Percentiles rank a stretch among this genome's conserved stretches.
Evolutionary conservation across 495 filamentous ascomycete genomes (phyloP).

Genomic region (Penicillium alfredii): DNA sequence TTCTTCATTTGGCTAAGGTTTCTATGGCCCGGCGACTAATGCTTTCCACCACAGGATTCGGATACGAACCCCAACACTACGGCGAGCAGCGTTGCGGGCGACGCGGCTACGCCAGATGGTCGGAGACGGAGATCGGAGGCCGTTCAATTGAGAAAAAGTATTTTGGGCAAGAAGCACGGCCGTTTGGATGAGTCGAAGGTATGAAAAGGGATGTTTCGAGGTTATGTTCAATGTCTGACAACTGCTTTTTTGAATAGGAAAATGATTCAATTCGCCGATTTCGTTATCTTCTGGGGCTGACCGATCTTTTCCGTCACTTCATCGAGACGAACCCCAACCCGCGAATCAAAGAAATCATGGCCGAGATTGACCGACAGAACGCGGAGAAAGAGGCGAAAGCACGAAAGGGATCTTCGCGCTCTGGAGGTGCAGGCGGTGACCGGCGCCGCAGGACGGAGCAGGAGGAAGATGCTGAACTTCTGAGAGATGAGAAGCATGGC

Average conservation of each 20-base stretch:
- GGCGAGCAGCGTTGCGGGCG: constrained; percentile 79
- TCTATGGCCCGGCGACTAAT: constrained; percentile 1
- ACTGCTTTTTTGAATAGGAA: constrained; percentile 52
- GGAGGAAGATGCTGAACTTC: constrained; percentile 93
- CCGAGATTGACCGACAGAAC: constrained; percentile 88
- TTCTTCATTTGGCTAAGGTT: not conserved
- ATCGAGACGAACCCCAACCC: constrained; percentile 96
- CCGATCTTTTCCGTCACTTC: constrained; percentile 97
- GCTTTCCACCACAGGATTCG: constrained; percentile 53
- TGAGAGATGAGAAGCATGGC: constrained; percentile 84
- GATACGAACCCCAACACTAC: constrained; percentile 91
- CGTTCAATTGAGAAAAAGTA: constrained; percentile 77
- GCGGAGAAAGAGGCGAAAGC: constrained; percentile 61
- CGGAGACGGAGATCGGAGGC: constrained; percentile 79
- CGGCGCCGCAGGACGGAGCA: constrained; percentile 86
- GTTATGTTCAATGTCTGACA: not conserved
- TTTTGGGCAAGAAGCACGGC: constrained; percentile 93
- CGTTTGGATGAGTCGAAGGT: constrained; percentile 87
- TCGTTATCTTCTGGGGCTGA: constrained; percentile 90
- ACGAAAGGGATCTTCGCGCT: constrained; percentile 67
- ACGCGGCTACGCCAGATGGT: constrained; percentile 60
- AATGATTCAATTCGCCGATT: constrained; percentile 94
- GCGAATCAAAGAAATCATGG: constrained; percentile 82
- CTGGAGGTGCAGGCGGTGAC: constrained; percentile 77
- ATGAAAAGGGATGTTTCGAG: constrained; percentile 15